These are phyloP conservation scores for Diplodia mutila DNA, from an alignment of 2,329 filamentous ascomycete genomes.

Conservation along the genomic window DNA sequence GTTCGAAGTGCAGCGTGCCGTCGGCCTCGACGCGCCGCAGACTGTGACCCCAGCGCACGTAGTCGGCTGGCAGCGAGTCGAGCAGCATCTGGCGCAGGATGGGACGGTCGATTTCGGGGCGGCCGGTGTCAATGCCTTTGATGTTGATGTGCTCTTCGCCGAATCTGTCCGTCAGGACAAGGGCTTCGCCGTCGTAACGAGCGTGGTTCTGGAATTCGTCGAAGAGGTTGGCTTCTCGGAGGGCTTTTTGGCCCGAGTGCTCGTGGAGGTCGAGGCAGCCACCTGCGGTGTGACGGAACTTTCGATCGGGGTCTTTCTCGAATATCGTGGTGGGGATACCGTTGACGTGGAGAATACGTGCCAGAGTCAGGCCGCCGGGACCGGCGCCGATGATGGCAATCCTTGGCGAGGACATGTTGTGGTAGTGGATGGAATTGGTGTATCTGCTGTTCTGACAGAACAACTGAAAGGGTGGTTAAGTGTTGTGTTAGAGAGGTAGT, in stretches of 20 bases:
- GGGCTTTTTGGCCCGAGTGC: conserved; percentile 54
- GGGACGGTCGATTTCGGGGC: conserved; percentile 60
- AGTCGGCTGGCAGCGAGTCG: conserved; percentile 50
- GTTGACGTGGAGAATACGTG: conserved; percentile 56
- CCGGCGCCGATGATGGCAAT: conserved; percentile 47
- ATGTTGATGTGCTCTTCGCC: conserved; percentile 36
- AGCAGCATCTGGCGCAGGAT: conserved; percentile 51
- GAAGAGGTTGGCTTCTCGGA: conserved; percentile 56
- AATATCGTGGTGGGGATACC: conserved; percentile 55
- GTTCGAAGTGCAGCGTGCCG: conserved; percentile 17
- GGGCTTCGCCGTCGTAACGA: conserved; percentile 57
- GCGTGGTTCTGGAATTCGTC: conserved; percentile 56
- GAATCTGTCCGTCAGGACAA: conserved; percentile 50
- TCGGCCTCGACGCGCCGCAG: conserved; percentile 9
- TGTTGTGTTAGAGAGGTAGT: background rate
- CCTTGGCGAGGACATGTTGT: conserved; percentile 32
- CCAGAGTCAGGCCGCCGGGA: conserved; percentile 55
- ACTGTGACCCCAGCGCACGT: conserved; percentile 51
- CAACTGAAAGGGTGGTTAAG: background rate
- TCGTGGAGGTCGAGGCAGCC: conserved; percentile 61
- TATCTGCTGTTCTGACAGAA: background rate
- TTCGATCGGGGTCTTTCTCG: conserved; percentile 46
- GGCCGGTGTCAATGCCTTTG: conserved; percentile 36
- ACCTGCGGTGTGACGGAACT: conserved; percentile 52
- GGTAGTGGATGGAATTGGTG: conserved; percentile 27